A percentile compares a stretch with the other conserved stretches of the same genome.
Evolutionary conservation across 306 rosid species (phyloP).

Genomic region (Arachis stenosperma): DNA sequence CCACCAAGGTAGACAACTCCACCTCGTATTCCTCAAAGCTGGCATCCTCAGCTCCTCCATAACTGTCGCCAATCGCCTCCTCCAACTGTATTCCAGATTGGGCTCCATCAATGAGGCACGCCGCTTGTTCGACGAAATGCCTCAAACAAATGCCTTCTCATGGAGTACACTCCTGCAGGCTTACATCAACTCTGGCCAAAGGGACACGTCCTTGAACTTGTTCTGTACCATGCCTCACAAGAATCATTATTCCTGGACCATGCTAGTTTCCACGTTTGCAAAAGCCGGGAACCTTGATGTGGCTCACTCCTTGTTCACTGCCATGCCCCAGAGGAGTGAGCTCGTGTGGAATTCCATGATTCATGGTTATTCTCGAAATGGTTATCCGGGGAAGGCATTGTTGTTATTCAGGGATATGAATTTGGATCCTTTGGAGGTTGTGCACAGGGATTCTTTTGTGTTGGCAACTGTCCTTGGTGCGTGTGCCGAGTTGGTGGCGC

Average conservation of each 20-base stretch:
- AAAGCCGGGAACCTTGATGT: constrained; percentile 55
- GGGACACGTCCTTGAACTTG: constrained; percentile 50
- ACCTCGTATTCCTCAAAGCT: constrained; percentile 58
- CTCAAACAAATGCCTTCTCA: constrained; percentile 61
- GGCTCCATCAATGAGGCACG: constrained; percentile 49
- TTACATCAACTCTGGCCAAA: constrained; percentile 56
- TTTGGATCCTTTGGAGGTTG: constrained; percentile 46
- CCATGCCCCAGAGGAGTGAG: constrained; percentile 63
- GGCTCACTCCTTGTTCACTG: constrained; percentile 57
- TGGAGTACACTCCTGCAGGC: constrained; percentile 68
- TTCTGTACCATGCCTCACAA: constrained; percentile 63
- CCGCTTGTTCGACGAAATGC: constrained; percentile 68
- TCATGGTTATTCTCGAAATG: constrained; percentile 63
- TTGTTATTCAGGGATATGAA: constrained; percentile 63
- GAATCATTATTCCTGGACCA: constrained; percentile 64
- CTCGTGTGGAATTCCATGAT: constrained; percentile 73
- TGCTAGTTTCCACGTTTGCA: constrained; percentile 57
- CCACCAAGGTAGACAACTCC: constrained; percentile 58
- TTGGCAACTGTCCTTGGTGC: constrained; percentile 65
- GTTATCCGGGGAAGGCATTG: constrained; percentile 55
- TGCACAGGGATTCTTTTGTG: constrained; percentile 48
- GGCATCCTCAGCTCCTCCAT: constrained; percentile 55
- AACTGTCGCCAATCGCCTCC: constrained; percentile 61
- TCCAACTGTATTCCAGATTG: constrained; percentile 56
- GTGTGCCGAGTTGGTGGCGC: constrained; percentile 63